These are phyloP conservation scores for Coprinellus micaceus DNA, from an alignment of 768 basidiomycete species.

Conservation along the genomic window DNA sequence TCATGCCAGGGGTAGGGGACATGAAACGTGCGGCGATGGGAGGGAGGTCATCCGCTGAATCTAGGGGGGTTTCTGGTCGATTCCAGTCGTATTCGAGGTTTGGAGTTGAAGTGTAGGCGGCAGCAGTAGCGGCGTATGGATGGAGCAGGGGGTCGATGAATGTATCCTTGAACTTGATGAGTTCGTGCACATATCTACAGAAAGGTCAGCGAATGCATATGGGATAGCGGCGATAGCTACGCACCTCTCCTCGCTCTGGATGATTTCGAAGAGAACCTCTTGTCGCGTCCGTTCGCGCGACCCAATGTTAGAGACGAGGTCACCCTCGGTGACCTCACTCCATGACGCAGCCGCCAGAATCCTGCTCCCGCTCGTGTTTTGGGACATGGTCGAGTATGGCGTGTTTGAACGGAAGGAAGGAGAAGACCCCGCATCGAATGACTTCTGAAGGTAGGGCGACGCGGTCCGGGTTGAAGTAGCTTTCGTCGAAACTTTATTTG, in stretches of 20 bases:
- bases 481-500: constrained; percentile 41
- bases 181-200: constrained; percentile 84
- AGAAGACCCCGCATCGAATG: constrained; percentile 47
- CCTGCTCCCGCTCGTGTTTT: constrained; percentile 56
- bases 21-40: constrained; percentile 93
- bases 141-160: constrained; percentile 90
- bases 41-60: constrained; percentile 70
- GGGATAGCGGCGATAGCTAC: constrained; percentile 19
- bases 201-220: constrained; percentile 12
- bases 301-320: constrained; percentile 90
- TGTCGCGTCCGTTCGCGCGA: constrained; percentile 92
- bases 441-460: constrained; percentile 55
- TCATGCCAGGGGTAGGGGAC: constrained; percentile 57
- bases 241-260: constrained; percentile 91
- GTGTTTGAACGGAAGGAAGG: constrained; percentile 76
- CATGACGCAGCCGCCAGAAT: constrained; percentile 79
- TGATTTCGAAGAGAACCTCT: constrained; percentile 96
- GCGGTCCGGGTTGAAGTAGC: constrained; percentile 61
- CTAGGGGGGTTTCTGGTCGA: constrained; percentile 63
- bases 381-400: constrained; percentile 78
- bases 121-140: constrained; percentile 60
- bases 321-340: constrained; percentile 94
- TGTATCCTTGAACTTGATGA: constrained; percentile 88
- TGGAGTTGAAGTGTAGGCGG: constrained; percentile 48
- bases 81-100: constrained; percentile 69